Conservation (phyloP, 306 rosid species). For the Adenanthera pavonina region DNA sequence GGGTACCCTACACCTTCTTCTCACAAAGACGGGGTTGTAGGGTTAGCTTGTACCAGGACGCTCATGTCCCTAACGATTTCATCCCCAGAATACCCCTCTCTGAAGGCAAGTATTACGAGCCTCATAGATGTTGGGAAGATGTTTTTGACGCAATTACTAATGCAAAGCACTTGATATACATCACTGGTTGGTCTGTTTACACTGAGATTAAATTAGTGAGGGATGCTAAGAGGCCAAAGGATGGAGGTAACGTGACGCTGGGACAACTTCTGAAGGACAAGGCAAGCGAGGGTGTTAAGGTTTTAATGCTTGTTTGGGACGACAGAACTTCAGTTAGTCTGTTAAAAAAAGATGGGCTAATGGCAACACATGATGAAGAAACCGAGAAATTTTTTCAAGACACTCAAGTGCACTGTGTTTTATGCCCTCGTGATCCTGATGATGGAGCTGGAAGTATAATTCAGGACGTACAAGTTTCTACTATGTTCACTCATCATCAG, state of each 20-base stretch:
- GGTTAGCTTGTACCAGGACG: constrained; percentile 69
- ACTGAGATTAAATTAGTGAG: constrained; percentile 63
- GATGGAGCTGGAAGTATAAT: constrained; percentile 59
- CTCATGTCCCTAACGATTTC: constrained; percentile 67
- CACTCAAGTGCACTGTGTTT: constrained; percentile 63
- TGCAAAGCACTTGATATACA: constrained; percentile 64
- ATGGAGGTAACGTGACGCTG: constrained; percentile 58
- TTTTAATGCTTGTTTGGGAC: constrained; percentile 80
- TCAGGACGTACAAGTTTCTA: constrained; percentile 53
- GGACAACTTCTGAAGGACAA: constrained; percentile 73
- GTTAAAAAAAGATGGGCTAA: constrained; percentile 64
- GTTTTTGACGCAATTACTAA: constrained; percentile 65
- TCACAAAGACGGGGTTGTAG: constrained; percentile 67
- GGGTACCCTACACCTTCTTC: constrained; percentile 69
- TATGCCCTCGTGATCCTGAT: constrained; percentile 76
- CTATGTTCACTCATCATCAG: constrained; percentile 79
- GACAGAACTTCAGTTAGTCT: constrained; percentile 66
- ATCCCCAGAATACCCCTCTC: constrained; percentile 64
- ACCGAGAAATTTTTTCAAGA: constrained; percentile 48
- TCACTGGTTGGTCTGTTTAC: constrained; percentile 78
- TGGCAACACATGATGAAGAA: constrained; percentile 79
- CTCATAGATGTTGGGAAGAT: constrained; percentile 78
- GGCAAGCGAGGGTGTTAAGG: constrained; percentile 68
- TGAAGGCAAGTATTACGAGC: constrained; percentile 56
- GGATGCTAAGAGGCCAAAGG: constrained; percentile 68